Conservation (phyloP, 2,329 filamentous ascomycete species). For the Penicillium fuscoglaucum region DNA sequence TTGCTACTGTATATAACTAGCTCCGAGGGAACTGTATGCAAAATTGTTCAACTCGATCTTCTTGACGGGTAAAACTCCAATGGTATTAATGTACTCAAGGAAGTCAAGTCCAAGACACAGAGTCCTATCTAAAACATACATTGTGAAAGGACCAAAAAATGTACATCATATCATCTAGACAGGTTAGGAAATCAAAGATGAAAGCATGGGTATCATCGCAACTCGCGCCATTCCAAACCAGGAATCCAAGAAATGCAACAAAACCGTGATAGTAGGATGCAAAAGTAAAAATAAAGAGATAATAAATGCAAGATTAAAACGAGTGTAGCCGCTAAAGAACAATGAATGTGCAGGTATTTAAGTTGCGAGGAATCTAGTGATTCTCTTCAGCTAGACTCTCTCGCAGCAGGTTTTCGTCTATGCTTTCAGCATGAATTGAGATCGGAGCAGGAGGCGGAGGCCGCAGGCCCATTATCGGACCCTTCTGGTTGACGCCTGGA, state of each 20-base stretch:
- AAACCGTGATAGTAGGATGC: slow-evolving; percentile 2
- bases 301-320: slow-evolving; percentile 3
- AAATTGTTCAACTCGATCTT: not conserved
- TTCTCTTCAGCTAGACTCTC: slow-evolving; percentile 56
- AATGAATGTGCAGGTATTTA: not conserved
- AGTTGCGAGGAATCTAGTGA: not conserved
- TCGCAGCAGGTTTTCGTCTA: slow-evolving; percentile 62
- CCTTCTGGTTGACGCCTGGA: slow-evolving; percentile 77
- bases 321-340: slow-evolving; percentile 8
- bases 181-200: not conserved
- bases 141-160: not conserved
- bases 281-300: not conserved
- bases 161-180: not conserved
- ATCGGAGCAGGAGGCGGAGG: slow-evolving; percentile 56
- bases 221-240: slow-evolving; percentile 8
- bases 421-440: slow-evolving; percentile 57
- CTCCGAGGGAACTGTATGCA: not conserved
- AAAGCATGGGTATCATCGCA: slow-evolving; percentile 13
- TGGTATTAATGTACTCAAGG: not conserved
- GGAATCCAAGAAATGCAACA: slow-evolving; percentile 11
- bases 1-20: not conserved
- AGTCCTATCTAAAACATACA: not conserved
- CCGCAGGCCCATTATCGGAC: slow-evolving; percentile 71
- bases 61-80: not conserved
- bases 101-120: not conserved